Evolutionary conservation across 108 stramenopile species (phyloP).

Genomic region (Stephanodiscus minutulus): DNA sequence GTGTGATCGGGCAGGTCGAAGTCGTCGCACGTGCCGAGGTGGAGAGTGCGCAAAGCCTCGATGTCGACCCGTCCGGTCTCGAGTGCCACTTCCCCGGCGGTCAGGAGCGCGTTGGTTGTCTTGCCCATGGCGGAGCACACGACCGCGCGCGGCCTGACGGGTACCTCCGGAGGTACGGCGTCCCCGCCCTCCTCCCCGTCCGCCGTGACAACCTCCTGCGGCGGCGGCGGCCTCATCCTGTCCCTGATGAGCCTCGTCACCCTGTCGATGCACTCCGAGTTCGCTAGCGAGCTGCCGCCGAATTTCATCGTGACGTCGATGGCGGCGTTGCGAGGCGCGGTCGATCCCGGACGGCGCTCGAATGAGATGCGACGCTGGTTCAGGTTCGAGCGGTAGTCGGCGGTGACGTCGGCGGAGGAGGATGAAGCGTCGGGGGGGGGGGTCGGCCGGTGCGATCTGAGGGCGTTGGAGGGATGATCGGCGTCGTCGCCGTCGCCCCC

Average conservation of each 20-base stretch:
- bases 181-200: not conserved
- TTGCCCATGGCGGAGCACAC: slow-evolving; percentile 98
- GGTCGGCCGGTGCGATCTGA: no score
- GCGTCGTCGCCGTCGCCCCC: not conserved
- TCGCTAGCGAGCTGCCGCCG: slow-evolving; percentile 91
- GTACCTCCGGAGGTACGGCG: slow-evolving; percentile 11
- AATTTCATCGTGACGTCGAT: slow-evolving; percentile 91
- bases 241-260: slow-evolving; percentile 89
- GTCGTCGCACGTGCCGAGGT: slow-evolving; percentile 68
- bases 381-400: slow-evolving; percentile 18
- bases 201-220: slow-evolving; percentile 16
- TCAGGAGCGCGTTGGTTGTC: slow-evolving; percentile 90
- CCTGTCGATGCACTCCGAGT: slow-evolving; percentile 86
- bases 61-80: slow-evolving; percentile 85
- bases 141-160: slow-evolving; percentile 54
- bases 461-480: no score
- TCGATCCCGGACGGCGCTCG: slow-evolving; percentile 19
- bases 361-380: slow-evolving; percentile 10
- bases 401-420: not conserved
- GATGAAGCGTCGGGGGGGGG: no score
- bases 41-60: slow-evolving; percentile 90
- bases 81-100: slow-evolving; percentile 92
- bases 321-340: not conserved
- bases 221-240: slow-evolving; percentile 57
- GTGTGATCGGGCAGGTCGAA: slow-evolving; percentile 71